A percentile compares a stretch with the other conserved stretches of the same genome.
phyloP scores from a whole-genome alignment of 208 protist species.

The Trypanosoma congolense region DNA sequence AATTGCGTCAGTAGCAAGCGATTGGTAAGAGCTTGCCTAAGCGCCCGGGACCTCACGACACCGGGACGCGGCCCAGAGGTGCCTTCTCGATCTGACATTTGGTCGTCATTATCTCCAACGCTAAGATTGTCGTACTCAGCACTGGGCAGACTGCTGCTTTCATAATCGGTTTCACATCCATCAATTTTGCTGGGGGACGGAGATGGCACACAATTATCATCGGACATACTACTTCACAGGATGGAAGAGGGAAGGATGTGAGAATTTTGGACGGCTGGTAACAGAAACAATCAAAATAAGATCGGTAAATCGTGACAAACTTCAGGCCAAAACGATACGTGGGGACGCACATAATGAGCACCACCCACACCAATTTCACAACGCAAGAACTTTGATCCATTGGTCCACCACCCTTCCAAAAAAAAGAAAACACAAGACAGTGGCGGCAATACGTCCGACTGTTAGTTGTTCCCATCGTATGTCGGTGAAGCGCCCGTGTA shows the following conservation, averaged over 20 bases:
- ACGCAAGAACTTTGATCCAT: too few relatives aligned
- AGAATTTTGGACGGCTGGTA: background rate
- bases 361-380: too few relatives aligned
- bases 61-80: conserved; percentile 12
- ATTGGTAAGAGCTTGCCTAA: conserved; percentile 37
- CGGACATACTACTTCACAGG: too few relatives aligned
- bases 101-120: background rate
- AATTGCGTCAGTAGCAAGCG: conserved; percentile 25
- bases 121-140: background rate
- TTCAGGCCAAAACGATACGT: background rate
- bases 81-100: background rate
- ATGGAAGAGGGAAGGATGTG: too few relatives aligned
- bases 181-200: too few relatives aligned
- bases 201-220: too few relatives aligned
- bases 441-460: background rate
- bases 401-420: too few relatives aligned
- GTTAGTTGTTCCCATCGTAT: conserved; percentile 10
- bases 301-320: background rate
- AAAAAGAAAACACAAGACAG: background rate
- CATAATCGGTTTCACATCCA: background rate
- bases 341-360: too few relatives aligned
- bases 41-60: conserved; percentile 21
- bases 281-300: background rate
- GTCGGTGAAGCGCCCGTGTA: conserved; percentile 47
- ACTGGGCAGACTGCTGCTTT: background rate